phyloP scores from a whole-genome alignment of 1,284 basidiomycete species.

The Tilletia setariae region DNA sequence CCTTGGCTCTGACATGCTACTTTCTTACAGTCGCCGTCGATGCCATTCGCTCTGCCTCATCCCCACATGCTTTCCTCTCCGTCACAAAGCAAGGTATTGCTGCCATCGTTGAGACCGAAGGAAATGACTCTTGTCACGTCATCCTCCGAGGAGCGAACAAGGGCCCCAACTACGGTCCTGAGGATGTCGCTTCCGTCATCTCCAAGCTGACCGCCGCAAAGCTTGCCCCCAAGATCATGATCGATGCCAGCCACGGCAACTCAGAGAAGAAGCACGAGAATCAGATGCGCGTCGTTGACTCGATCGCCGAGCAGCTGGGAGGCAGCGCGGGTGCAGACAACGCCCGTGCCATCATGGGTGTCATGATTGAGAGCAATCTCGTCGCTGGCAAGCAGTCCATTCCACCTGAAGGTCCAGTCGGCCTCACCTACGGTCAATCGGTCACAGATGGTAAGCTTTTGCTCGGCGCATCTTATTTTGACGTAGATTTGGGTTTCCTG shows the following conservation, averaged over 20 bases:
- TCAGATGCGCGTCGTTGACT: slow-evolving; percentile 61
- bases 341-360: slow-evolving; percentile 74
- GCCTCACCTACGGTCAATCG: slow-evolving; percentile 78
- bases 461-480: background rate
- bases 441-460: slow-evolving; percentile 65
- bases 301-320: slow-evolving; percentile 57
- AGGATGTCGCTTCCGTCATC: slow-evolving; percentile 36
- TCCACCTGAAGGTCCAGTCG: slow-evolving; percentile 16
- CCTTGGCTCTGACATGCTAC: background rate
- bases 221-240: slow-evolving; percentile 51
- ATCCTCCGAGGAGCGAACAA: slow-evolving; percentile 52
- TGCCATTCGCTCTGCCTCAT: slow-evolving; percentile 86
- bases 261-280: slow-evolving; percentile 63
- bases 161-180: slow-evolving; percentile 48
- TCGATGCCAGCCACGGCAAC: slow-evolving; percentile 81
- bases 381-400: slow-evolving; percentile 60
- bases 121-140: slow-evolving; percentile 53
- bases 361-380: slow-evolving; percentile 95
- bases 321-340: slow-evolving; percentile 7
- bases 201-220: slow-evolving; percentile 35
- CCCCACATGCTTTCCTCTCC: slow-evolving; percentile 96
- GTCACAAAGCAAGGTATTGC: slow-evolving; percentile 80
- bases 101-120: slow-evolving; percentile 53
- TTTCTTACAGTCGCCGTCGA: slow-evolving; percentile 68
- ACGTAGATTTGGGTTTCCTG: background rate